Evolutionary conservation across 495 filamentous ascomycete genomes (phyloP).

Genomic region (Parmelia sp.): DNA sequence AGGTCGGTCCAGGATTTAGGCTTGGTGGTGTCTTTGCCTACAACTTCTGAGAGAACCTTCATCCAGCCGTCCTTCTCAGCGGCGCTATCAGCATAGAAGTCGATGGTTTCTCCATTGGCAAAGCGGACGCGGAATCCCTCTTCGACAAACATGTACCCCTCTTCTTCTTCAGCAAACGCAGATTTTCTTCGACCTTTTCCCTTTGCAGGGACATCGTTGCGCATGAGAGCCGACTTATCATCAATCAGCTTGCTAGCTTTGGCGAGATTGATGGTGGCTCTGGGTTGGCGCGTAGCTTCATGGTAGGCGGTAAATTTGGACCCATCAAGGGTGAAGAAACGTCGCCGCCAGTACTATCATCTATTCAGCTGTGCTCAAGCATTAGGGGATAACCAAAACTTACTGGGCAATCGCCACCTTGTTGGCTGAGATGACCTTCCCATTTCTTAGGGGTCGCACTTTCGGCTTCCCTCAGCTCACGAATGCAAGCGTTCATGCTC

Average conservation of each 20-base stretch:
- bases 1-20: slow-evolving; percentile 72
- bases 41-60: slow-evolving; percentile 75
- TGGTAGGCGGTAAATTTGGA: slow-evolving; percentile 93
- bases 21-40: slow-evolving; percentile 59
- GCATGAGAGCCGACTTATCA: slow-evolving; percentile 73
- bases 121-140: slow-evolving; percentile 98
- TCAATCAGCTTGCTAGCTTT: slow-evolving; percentile 94
- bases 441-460: slow-evolving; percentile 61
- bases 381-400: slow-evolving; percentile 36
- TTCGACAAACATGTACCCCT: slow-evolving; percentile 99
- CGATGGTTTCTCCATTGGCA: slow-evolving; percentile 93
- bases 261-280: slow-evolving; percentile 91
- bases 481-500: slow-evolving; percentile 91
- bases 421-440: slow-evolving; percentile 89
- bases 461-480: slow-evolving; percentile 86
- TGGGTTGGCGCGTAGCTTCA: slow-evolving; percentile 87
- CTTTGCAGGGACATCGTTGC: slow-evolving; percentile 69
- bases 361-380: slow-evolving; percentile 5
- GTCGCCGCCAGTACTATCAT: slow-evolving; percentile 84
- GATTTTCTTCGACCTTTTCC: slow-evolving; percentile 77
- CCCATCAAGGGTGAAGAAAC: slow-evolving; percentile 91
- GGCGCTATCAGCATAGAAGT: slow-evolving; percentile 90
- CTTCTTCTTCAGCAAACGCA: slow-evolving; percentile 95
- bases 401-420: slow-evolving; percentile 96
- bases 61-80: slow-evolving; percentile 91